Evolutionary conservation across 768 basidiomycete species (phyloP), one percentile per base, ranked within the genome.

Genomic region (Amanita thiersii): DNA sequence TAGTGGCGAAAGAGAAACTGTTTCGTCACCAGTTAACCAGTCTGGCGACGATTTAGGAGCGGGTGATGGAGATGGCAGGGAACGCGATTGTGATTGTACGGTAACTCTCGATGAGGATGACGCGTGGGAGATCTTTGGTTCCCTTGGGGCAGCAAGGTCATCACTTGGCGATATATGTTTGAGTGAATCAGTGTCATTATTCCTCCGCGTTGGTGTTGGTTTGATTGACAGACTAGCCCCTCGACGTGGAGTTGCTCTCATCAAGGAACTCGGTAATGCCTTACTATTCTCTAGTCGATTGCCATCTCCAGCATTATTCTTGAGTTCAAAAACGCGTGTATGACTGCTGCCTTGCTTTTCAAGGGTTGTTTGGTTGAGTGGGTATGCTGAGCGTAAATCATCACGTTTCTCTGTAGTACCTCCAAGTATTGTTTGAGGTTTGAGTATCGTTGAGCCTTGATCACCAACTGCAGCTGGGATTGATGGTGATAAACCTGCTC

Each of bases 21-120:
- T 52, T 18, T 68, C 61, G 32, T 73, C 72, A 6, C 86, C 86
- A 12, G 87, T 86, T 24, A 90, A 61, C 86, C 86, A 86, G 53
- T 88, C 85, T 48, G 62, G 67, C 3, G 47, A 35, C 60, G 65
- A 54, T 56, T 61, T 50, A 50, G 61, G 37, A 36, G n/a, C n/a
- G n/a, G 56, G 30, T 41, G 49, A 42, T 11, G 44, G 25, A 3
- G 46, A 25, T 23, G 34, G 20, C 40, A 31, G 20, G 31, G 40
- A 32, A 41, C 14, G 34, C 10, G 35, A 35, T 19, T 5, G 34
- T 24, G 12, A n/a, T 18, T 34, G 24, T 14, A 5, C 23, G 9
- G 35, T 35, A 15, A 36, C 25, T 19, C 15, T 37, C 6, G 12
- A 2, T 1, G 26, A n/a, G 5, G 23, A 28, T 10, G 15, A 29